Evolutionary conservation across 441 rosid genomes (phyloP).

Genomic region (Macaranga tanarius): DNA sequence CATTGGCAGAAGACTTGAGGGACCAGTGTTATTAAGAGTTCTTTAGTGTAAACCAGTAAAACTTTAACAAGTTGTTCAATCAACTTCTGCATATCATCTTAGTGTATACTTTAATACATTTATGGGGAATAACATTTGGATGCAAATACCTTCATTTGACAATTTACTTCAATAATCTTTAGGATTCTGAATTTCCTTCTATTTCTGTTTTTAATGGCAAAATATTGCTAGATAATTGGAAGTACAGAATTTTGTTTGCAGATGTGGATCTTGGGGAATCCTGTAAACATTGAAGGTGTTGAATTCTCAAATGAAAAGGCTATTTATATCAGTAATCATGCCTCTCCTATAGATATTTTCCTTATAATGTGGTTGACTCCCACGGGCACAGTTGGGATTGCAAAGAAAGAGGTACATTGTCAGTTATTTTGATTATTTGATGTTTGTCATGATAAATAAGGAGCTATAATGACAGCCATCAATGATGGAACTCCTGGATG

Average conservation of each 20-base stretch:
- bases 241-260: conserved; percentile 29
- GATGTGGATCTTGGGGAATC: conserved; percentile 65
- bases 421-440: not conserved
- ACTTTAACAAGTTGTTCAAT: not conserved
- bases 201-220: too few relatives aligned
- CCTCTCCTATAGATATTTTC: conserved; percentile 55
- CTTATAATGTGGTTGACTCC: conserved; percentile 56
- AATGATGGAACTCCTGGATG: too few relatives aligned
- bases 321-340: conserved; percentile 52
- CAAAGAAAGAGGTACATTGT: conserved; percentile 50
- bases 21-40: not conserved
- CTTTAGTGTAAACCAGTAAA: not conserved
- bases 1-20: not conserved
- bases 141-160: not conserved
- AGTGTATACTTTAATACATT: not conserved
- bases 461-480: too few relatives aligned
- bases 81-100: not conserved
- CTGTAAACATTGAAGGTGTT: conserved; percentile 44
- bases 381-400: conserved; percentile 49
- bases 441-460: not conserved
- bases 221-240: not conserved
- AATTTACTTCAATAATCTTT: not conserved
- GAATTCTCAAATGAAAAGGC: conserved; percentile 49
- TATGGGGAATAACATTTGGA: not conserved
- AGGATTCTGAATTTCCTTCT: not conserved